phyloP scores from a whole-genome alignment of 2,329 filamentous ascomycete genomes.

The Fusarium nanum region DNA sequence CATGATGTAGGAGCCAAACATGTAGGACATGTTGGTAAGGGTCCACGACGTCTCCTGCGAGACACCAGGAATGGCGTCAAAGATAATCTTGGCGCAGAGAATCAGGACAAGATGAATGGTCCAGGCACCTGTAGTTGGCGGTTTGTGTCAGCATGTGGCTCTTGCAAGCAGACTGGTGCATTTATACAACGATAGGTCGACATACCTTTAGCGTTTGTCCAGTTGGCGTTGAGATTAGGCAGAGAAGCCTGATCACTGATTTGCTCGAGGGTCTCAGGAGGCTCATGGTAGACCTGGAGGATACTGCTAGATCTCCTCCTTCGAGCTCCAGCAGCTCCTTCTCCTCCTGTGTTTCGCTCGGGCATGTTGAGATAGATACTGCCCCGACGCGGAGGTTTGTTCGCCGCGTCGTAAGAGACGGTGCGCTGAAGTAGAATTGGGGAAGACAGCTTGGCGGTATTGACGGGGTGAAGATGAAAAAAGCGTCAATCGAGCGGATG shows the following conservation, averaged over 20 bases:
- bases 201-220: constrained; percentile 98
- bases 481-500: constrained; percentile 22
- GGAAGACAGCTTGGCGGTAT: constrained; percentile 97
- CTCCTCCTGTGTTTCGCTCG: constrained; percentile 61
- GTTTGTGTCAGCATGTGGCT: constrained; percentile 32
- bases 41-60: constrained; percentile 99
- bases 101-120: constrained; percentile 97
- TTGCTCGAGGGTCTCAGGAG: constrained; percentile 95
- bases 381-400: constrained; percentile 74
- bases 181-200: constrained; percentile 11
- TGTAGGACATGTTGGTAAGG: constrained; percentile 97
- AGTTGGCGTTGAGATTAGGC: constrained; percentile 96
- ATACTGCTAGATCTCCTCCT: constrained; percentile 97
- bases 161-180: constrained; percentile 7
- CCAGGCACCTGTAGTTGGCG: constrained; percentile 80
- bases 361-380: constrained; percentile 69
- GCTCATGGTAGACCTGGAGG: constrained; percentile 92
- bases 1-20: constrained; percentile 99
- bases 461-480: constrained; percentile 53
- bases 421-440: constrained; percentile 86
- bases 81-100: constrained; percentile 90
- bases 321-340: constrained; percentile 68
- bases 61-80: constrained; percentile 94
- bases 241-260: constrained; percentile 95
- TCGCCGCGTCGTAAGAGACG: constrained; percentile 90